Percentiles rank a stretch among this genome's conserved stretches.
phyloP scores from a whole-genome alignment of 192 early-diverging fungal genomes.

The Linnemannia zychae region DNA sequence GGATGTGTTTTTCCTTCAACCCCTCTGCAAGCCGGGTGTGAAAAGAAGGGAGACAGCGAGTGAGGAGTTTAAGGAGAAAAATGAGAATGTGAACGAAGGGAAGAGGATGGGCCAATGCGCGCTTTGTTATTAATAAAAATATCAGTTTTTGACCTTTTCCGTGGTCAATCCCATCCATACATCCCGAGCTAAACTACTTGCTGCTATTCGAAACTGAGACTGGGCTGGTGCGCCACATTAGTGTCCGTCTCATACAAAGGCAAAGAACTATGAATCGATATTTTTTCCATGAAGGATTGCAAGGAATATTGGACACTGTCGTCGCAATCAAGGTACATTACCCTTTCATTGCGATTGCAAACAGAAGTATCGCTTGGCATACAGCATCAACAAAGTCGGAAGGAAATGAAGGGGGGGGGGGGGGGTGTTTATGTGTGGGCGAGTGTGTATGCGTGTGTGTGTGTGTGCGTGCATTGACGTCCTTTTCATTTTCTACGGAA shows the following conservation, averaged over 20 bases:
- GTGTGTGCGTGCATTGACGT: neutral
- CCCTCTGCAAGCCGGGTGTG: neutral
- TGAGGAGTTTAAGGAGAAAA: neutral
- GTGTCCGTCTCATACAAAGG: neutral
- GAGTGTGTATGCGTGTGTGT: neutral
- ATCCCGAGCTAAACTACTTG: neutral
- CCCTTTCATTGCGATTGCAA: neutral
- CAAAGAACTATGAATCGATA: too few species aligned
- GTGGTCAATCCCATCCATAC: neutral
- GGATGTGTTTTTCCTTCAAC: neutral
- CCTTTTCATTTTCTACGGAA: conserved; percentile 3
- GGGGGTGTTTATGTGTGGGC: neutral
- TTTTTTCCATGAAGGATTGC: too few species aligned
- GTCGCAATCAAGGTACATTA: too few species aligned
- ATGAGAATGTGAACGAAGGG: neutral
- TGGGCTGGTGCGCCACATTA: too few species aligned
- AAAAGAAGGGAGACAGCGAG: too few species aligned
- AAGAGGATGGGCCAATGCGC: neutral
- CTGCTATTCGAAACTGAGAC: too few species aligned
- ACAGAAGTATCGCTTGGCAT: neutral
- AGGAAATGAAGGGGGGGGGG: neutral
- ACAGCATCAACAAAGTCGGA: neutral
- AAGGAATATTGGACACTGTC: too few species aligned
- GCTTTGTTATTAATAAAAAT: neutral
- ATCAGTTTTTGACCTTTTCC: neutral